These are phyloP conservation scores for Chlorella vulgaris DNA, from an alignment of 139 green algal species.

Conservation along the genomic window DNA sequence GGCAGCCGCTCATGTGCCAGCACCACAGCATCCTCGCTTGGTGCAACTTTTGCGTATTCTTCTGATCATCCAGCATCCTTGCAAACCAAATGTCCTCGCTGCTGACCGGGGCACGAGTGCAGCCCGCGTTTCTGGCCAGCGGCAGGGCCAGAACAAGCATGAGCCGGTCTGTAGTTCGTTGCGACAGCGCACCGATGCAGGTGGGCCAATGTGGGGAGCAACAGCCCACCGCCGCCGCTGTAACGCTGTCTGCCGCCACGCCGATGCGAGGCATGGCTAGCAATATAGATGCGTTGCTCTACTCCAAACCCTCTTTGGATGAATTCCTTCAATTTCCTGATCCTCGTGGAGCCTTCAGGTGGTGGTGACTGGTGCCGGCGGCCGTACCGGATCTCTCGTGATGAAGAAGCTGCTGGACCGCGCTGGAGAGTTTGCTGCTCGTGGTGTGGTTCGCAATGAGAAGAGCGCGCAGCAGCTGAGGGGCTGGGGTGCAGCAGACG, in stretches of 20 bases:
- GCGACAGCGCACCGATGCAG: constrained; percentile 2
- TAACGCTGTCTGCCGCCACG: background rate
- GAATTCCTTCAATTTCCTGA: too few relatives aligned
- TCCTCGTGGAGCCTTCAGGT: constrained; percentile 52
- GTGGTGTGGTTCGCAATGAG: constrained; percentile 62
- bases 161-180: background rate
- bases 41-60: too few relatives aligned
- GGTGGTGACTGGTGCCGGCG: constrained; percentile 75
- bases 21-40: too few relatives aligned
- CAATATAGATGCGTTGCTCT: background rate
- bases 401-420: constrained; percentile 69
- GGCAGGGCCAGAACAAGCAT: background rate
- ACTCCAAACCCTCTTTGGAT: background rate
- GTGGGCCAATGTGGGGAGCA: background rate
- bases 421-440: constrained; percentile 41
- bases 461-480: constrained; percentile 37
- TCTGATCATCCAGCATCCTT: too few relatives aligned
- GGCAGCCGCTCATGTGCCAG: too few relatives aligned
- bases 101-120: background rate
- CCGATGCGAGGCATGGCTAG: background rate
- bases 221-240: background rate
- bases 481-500: constrained; percentile 22
- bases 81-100: too few relatives aligned
- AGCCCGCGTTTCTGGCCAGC: background rate
- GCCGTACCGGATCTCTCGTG: constrained; percentile 67